phyloP scores from a whole-genome alignment of 257 asterid genomes.

The Solanum corneliomulleri region DNA sequence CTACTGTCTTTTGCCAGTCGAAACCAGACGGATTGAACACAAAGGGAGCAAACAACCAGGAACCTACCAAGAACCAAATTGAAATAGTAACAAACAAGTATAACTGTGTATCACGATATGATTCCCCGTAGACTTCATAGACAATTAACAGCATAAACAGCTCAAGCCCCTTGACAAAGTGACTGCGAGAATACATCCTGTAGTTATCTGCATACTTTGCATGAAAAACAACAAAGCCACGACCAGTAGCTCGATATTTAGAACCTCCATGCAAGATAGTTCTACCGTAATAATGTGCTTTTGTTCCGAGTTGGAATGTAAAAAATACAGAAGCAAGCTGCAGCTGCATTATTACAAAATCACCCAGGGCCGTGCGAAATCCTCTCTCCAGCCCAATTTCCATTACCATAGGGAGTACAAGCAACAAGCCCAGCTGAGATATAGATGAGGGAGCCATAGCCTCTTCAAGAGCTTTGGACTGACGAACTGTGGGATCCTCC shows the following conservation, averaged over 20 bases:
- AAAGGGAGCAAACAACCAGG: slow-evolving; percentile 98
- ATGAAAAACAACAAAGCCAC: slow-evolving; percentile 92
- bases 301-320: slow-evolving; percentile 94
- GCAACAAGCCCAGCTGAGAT: slow-evolving; percentile 80
- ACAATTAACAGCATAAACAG: slow-evolving; percentile 59
- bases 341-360: slow-evolving; percentile 84
- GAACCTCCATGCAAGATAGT: slow-evolving; percentile 93
- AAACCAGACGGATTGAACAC: slow-evolving; percentile 96
- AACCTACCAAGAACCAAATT: slow-evolving; percentile 91
- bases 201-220: slow-evolving; percentile 92
- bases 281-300: slow-evolving; percentile 83
- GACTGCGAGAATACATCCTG: slow-evolving; percentile 90
- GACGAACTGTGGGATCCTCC: slow-evolving; percentile 52
- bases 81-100: slow-evolving; percentile 74
- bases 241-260: slow-evolving; percentile 86
- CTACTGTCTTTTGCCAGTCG: slow-evolving; percentile 98
- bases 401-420: slow-evolving; percentile 95
- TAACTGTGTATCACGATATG: slow-evolving; percentile 54
- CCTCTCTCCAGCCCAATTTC: slow-evolving; percentile 95
- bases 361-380: slow-evolving; percentile 85
- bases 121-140: slow-evolving; percentile 66
- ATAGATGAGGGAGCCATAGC: slow-evolving; percentile 88
- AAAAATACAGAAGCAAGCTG: slow-evolving; percentile 96
- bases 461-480: slow-evolving; percentile 67
- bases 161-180: slow-evolving; percentile 93